Conservation (phyloP, 2,329 filamentous ascomycete species). For the Alternaria longipes region DNA sequence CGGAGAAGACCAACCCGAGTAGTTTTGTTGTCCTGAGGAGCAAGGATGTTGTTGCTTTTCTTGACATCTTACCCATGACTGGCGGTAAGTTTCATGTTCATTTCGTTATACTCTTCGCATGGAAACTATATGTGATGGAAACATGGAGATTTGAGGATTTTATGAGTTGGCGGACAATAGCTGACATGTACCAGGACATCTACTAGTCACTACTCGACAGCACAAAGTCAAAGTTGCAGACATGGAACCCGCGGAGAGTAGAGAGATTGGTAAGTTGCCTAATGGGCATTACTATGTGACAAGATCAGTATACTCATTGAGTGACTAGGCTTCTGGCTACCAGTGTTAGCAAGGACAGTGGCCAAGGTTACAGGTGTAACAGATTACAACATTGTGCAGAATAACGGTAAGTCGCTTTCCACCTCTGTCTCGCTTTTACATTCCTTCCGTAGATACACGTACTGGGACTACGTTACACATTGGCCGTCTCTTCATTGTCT, state of each 20-base stretch:
- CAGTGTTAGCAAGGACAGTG: conserved; percentile 76
- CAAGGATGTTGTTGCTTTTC: conserved; percentile 80
- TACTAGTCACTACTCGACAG: conserved; percentile 79
- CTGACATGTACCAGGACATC: conserved; percentile 60
- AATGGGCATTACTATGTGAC: too few species aligned
- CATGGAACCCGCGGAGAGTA: conserved; percentile 69
- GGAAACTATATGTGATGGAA: not conserved
- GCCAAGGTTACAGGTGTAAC: conserved; percentile 72
- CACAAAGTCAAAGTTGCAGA: conserved; percentile 84
- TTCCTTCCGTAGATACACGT: not conserved
- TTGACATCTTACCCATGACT: conserved; percentile 91
- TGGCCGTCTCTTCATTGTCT: not conserved
- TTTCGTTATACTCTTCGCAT: not conserved
- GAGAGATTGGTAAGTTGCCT: conserved; percentile 67
- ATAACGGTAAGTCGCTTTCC: conserved; percentile 69
- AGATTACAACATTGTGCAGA: conserved; percentile 98
- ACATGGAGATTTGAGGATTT: not conserved
- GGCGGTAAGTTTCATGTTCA: conserved; percentile 60
- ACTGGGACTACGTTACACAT: not conserved
- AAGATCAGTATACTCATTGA: not conserved
- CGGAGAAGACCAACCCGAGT: conserved; percentile 49
- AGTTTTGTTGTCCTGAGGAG: conserved; percentile 78
- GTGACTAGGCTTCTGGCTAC: conserved; percentile 63
- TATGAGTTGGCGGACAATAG: not conserved
- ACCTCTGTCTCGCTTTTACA: not conserved